Evolutionary conservation across 495 filamentous ascomycete genomes (phyloP).

Genomic region (Cairneyella variabilis): DNA sequence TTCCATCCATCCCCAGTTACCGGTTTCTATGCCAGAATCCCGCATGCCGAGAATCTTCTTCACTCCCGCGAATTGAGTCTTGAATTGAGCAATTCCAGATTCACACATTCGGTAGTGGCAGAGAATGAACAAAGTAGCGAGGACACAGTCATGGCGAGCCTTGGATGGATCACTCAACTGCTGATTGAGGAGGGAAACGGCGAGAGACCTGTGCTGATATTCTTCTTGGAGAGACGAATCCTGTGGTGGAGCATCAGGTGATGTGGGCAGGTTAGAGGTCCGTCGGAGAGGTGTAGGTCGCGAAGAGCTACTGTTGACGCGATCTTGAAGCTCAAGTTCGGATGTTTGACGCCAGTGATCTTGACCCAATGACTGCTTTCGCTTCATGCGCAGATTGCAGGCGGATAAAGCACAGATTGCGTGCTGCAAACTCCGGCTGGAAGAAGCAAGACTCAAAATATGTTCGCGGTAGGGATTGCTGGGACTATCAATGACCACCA

Average conservation of each 20-base stretch:
- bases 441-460: conserved; percentile 71
- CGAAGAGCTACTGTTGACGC: conserved; percentile 17
- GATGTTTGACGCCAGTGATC: conserved; percentile 28
- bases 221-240: conserved; percentile 65
- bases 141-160: conserved; percentile 78
- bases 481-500: conserved; percentile 86
- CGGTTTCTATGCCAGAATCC: conserved; percentile 63
- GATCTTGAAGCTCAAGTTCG: conserved; percentile 23
- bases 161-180: conserved; percentile 71
- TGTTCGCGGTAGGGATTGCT: conserved; percentile 82
- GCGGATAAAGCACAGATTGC: conserved; percentile 87
- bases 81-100: conserved; percentile 85
- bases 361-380: conserved; percentile 49
- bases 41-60: conserved; percentile 86
- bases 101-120: conserved; percentile 94
- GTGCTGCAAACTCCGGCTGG: conserved; percentile 80
- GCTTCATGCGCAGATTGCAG: conserved; percentile 72
- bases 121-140: conserved; percentile 82
- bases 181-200: conserved; percentile 77
- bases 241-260: conserved; percentile 26
- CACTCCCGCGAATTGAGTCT: conserved; percentile 90
- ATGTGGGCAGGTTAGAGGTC: conserved; percentile 22
- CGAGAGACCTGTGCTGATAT: conserved; percentile 72
- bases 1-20: conserved; percentile 77
- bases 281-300: conserved; percentile 5